phyloP scores from a whole-genome alignment of 129 eudicot species.

The Scalesia atractyloides region DNA sequence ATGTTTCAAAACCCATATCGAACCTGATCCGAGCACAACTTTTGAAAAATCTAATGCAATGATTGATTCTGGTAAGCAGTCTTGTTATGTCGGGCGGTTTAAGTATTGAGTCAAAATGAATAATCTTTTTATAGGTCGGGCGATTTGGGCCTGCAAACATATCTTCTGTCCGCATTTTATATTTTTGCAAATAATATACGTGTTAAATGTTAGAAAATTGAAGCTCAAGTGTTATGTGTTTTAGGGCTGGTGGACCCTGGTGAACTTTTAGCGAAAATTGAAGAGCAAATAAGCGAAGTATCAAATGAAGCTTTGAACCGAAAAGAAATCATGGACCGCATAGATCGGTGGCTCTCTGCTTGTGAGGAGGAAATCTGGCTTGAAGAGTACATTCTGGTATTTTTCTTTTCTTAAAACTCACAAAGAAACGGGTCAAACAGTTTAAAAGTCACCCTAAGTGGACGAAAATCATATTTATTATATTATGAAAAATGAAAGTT shows the following conservation, averaged over 20 bases:
- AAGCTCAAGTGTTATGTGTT: slow-evolving; percentile 16
- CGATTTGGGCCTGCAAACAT: neutral
- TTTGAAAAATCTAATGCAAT: slow-evolving; percentile 76
- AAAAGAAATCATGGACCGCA: slow-evolving; percentile 72
- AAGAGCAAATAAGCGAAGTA: slow-evolving; percentile 62
- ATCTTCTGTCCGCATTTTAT: neutral
- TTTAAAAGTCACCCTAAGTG: neutral
- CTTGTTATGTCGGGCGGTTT: neutral
- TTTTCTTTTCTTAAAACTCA: neutral
- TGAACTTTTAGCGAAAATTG: slow-evolving; percentile 73
- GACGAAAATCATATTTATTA: neutral
- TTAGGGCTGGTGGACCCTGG: slow-evolving; percentile 74
- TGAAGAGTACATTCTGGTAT: slow-evolving; percentile 70
- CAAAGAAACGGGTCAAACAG: neutral
- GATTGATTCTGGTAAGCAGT: slow-evolving; percentile 69
- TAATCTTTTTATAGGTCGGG: neutral
- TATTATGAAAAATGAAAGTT: neutral
- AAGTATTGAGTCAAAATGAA: neutral
- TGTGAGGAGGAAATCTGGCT: slow-evolving; percentile 95
- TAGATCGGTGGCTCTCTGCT: slow-evolving; percentile 81
- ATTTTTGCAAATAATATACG: neutral
- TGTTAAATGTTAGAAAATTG: neutral
- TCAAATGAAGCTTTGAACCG: slow-evolving; percentile 75
- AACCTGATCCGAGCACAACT: slow-evolving; percentile 74
- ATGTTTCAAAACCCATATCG: slow-evolving; percentile 56